Percentiles rank a stretch among this genome's conserved stretches.
phyloP scores from a whole-genome alignment of 306 rosid genomes.

The Psophocarpus tetragonolobus region DNA sequence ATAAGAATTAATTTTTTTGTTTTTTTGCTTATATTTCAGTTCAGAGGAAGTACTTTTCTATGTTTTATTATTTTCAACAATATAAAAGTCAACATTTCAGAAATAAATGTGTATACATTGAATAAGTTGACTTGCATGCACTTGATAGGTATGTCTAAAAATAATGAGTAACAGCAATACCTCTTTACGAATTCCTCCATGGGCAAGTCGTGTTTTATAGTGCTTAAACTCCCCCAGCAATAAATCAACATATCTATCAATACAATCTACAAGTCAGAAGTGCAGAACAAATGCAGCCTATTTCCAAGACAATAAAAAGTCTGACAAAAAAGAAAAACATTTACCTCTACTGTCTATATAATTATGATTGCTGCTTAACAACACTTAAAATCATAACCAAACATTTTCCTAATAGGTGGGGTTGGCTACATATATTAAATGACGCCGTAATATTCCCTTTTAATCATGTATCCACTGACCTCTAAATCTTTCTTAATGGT shows the following conservation, averaged over 20 bases:
- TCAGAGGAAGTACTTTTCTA: not conserved
- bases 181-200: constrained; percentile 91
- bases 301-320: not conserved
- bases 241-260: constrained; percentile 86
- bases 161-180: constrained; percentile 51
- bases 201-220: constrained; percentile 89
- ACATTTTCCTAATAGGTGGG: not conserved
- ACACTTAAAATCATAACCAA: not conserved
- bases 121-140: constrained; percentile 13
- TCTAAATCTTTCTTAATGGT: not conserved
- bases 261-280: constrained; percentile 47
- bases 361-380: not conserved
- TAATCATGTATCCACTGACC: not conserved
- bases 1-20: too few species aligned
- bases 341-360: not conserved
- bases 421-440: not conserved
- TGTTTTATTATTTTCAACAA: constrained; percentile 22
- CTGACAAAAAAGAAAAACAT: not conserved
- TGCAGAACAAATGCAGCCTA: constrained; percentile 21
- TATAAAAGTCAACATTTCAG: constrained; percentile 15
- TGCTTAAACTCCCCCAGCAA: constrained; percentile 98
- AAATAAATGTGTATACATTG: not conserved
- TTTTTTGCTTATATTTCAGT: too few species aligned
- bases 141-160: constrained; percentile 21
- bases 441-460: not conserved